These are phyloP conservation scores for Alloteropsis semialata DNA, from an alignment of 176 grass and related monocot species.

Conservation along the genomic window DNA sequence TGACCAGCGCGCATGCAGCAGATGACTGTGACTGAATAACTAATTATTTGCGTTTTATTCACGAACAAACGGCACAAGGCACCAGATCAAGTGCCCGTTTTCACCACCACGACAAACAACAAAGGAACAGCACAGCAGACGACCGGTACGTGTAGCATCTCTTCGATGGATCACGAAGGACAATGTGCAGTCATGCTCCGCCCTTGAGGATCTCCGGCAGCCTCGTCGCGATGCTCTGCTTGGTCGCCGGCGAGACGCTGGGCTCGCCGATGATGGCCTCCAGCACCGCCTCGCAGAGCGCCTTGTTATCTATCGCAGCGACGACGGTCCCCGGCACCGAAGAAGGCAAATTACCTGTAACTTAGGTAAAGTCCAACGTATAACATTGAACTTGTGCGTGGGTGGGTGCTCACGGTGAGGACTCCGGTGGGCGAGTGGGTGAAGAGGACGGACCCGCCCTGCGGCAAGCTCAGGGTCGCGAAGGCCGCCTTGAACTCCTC, in stretches of 20 bases:
- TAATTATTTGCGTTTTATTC: too few relatives aligned
- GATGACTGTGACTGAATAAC: too few relatives aligned
- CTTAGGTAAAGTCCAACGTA: background rate
- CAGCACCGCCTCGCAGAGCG: slow-evolving; percentile 58
- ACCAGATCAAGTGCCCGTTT: too few relatives aligned
- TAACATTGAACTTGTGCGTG: too few relatives aligned
- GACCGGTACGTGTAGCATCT: too few relatives aligned
- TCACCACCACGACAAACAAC: background rate
- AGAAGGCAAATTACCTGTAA: slow-evolving; percentile 71
- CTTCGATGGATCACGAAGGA: background rate
- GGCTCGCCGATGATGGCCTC: slow-evolving; percentile 80
- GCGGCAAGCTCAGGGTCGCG: slow-evolving; percentile 46
- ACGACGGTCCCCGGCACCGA: slow-evolving; percentile 28
- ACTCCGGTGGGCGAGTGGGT: slow-evolving; percentile 56
- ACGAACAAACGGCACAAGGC: too few relatives aligned
- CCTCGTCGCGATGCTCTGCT: slow-evolving; percentile 59
- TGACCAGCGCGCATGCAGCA: background rate
- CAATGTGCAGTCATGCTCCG: background rate
- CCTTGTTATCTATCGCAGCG: slow-evolving; percentile 54
- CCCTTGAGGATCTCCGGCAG: slow-evolving; percentile 46
- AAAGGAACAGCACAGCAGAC: background rate
- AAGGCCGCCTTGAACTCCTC: slow-evolving; percentile 69
- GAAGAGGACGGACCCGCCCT: slow-evolving; percentile 79
- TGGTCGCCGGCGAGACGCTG: slow-evolving; percentile 65
- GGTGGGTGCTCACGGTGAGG: slow-evolving; percentile 42